Percentiles rank a stretch among this genome's conserved stretches.
Evolutionary conservation across 345 rosid genomes (phyloP).

Genomic region (Aegle marmelos): DNA sequence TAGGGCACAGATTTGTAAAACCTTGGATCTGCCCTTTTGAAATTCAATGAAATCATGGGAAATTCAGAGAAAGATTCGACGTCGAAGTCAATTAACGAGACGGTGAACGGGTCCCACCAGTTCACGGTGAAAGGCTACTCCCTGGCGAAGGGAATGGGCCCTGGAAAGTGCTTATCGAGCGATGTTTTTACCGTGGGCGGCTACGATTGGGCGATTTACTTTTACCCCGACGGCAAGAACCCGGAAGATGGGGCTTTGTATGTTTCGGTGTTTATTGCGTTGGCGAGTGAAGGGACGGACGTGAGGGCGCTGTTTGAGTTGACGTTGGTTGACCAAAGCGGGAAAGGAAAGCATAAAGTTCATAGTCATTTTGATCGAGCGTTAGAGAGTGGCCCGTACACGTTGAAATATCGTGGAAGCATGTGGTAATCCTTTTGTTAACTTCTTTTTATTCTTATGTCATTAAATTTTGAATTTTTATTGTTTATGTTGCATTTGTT

Average conservation of each 20-base stretch:
- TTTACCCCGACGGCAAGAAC: constrained; percentile 91
- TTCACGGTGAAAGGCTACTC: constrained; percentile 82
- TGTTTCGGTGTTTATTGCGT: constrained; percentile 82
- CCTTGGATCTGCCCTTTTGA: no score
- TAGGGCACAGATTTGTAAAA: background rate
- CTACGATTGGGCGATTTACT: constrained; percentile 88
- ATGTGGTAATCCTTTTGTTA: constrained; percentile 65
- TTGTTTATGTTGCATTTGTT: constrained; percentile 1
- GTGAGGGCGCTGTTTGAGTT: constrained; percentile 90
- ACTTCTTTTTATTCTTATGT: background rate
- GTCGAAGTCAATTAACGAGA: constrained; percentile 66
- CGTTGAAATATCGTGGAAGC: constrained; percentile 81
- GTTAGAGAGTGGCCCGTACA: constrained; percentile 87
- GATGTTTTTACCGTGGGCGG: constrained; percentile 85
- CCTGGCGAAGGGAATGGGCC: constrained; percentile 74
- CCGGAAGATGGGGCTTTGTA: constrained; percentile 66
- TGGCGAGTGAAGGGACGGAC: constrained; percentile 88
- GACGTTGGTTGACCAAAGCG: constrained; percentile 89
- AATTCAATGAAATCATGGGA: constrained; percentile 48
- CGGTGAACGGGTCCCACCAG: constrained; percentile 79
- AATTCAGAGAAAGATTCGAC: constrained; percentile 25
- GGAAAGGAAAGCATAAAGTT: constrained; percentile 81
- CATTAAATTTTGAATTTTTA: background rate
- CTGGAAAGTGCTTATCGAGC: constrained; percentile 78
- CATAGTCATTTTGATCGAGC: constrained; percentile 94